Base-by-base conservation (phyloP, 2,329 filamentous ascomycete genomes). In the Myriangium duriaei region DNA sequence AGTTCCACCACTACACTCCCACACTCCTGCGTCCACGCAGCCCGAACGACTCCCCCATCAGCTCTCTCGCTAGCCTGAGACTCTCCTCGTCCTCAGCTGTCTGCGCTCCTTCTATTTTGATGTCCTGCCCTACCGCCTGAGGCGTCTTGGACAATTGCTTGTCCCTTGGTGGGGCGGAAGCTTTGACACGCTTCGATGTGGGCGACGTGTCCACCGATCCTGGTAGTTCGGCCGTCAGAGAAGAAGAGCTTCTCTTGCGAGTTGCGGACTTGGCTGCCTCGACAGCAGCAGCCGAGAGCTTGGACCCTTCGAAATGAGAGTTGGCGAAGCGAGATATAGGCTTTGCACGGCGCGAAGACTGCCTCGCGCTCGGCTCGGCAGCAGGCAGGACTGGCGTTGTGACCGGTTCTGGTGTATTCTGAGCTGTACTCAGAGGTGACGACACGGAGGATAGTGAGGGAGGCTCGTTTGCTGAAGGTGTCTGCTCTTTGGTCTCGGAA, bases 31-130 rank as follows among this genome's bases (percentile, higher is more conserved):
- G 40, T 19, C 50, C 44, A 30, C 55, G 42, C 42, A 58, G 41
- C 3, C 54, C 53, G 40, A 51, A 51, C 34, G 53, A 51, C 37
- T 54, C 46, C 29, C 49, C 49, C 45, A 51, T 47, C 21, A 59
- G 43, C 36, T 57, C 47, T 32, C 51, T 39, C 11, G 55, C 55
- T 7, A 59, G 39, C 29, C 46, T 51, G 13, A 56, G 39, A 10
- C 36, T 47, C 32, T 35, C 29, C 32, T 35, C 29, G 28, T 56
- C 54, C 33, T 52, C 49, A 26, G 45, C 40, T 7, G 36, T 34
- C 18, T 45, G 44, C 12, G 45, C 47, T 24, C 47, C 45, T 10
- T 30, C 32, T 28, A 26, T n/a, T n/a, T 26, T n/a, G 21, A 26
- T 7, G 7, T 44, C 48, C 28, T 46, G 42, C 10, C 49, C 44